Percentiles rank a stretch among this genome's conserved stretches.
These are phyloP conservation scores for Rhynchospora pubera DNA, from an alignment of 176 grass and related monocot species.

Conservation along the genomic window DNA sequence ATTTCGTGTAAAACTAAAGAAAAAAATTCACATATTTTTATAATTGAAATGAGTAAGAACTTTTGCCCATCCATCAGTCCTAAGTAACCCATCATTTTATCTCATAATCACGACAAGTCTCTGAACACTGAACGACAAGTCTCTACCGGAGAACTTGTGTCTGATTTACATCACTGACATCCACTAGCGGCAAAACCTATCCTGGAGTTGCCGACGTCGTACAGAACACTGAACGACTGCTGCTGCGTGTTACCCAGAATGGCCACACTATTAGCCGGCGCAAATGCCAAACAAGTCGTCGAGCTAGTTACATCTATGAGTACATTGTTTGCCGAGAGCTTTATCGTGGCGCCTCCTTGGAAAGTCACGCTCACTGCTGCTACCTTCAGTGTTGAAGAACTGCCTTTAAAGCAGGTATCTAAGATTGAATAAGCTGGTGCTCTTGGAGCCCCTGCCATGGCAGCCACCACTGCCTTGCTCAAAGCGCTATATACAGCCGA, in stretches of 20 bases:
- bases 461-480: constrained; percentile 42
- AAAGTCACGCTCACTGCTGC: constrained; percentile 42
- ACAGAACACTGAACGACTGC: constrained; percentile 65
- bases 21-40: too few relatives aligned
- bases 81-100: too few relatives aligned
- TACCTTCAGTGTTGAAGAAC: constrained; percentile 22
- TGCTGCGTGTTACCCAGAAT: constrained; percentile 91
- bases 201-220: constrained; percentile 48
- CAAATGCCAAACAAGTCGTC: constrained; percentile 69
- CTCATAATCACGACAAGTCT: too few relatives aligned
- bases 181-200: constrained; percentile 63
- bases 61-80: too few relatives aligned
- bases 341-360: constrained; percentile 40
- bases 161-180: constrained; percentile 38
- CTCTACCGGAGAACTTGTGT: too few relatives aligned
- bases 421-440: constrained; percentile 43
- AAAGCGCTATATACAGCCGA: constrained; percentile 53
- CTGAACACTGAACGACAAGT: too few relatives aligned
- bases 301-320: constrained; percentile 50
- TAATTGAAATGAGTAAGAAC: too few relatives aligned
- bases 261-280: constrained; percentile 23
- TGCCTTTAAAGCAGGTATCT: constrained; percentile 71
- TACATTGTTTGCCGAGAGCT: constrained; percentile 36
- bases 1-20: too few relatives aligned
- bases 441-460: constrained; percentile 22